These are phyloP conservation scores for Holtermannia corniformis DNA, from an alignment of 768 basidiomycete species.

Conservation along the genomic window DNA sequence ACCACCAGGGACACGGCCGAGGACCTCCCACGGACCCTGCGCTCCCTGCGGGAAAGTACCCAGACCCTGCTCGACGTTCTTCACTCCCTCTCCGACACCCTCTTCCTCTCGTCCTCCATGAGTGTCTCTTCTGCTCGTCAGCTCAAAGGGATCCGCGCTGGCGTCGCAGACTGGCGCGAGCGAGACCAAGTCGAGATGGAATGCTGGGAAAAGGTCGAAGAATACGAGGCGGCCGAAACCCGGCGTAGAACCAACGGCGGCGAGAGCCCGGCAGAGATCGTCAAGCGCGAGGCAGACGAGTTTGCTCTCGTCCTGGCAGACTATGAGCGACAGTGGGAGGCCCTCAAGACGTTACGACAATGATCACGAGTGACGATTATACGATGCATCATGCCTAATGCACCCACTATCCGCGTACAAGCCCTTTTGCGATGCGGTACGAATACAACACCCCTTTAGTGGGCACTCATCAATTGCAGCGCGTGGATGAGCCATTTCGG, in stretches of 20 bases:
- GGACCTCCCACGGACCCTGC: neutral
- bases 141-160: slow-evolving; percentile 11
- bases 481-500: slow-evolving; percentile 32
- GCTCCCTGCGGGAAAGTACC: neutral
- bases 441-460: neutral
- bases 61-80: slow-evolving; percentile 1
- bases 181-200: slow-evolving; percentile 8
- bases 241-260: neutral
- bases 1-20: too few relatives aligned
- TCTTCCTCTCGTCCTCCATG: slow-evolving; percentile 9
- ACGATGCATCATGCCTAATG: neutral
- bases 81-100: slow-evolving; percentile 5
- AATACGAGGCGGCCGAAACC: neutral
- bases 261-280: neutral
- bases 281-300: neutral
- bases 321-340: neutral
- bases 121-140: slow-evolving; percentile 4
- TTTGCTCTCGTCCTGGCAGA: neutral
- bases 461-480: slow-evolving; percentile 25
- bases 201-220: neutral
- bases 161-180: slow-evolving; percentile 1
- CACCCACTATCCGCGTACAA: neutral
- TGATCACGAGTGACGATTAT: too few relatives aligned
- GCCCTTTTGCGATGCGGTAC: neutral
- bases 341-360: neutral